A percentile compares a stretch with the other conserved stretches of the same genome.
Conservation (phyloP, 345 rosid species). For the Ricinus communis region DNA sequence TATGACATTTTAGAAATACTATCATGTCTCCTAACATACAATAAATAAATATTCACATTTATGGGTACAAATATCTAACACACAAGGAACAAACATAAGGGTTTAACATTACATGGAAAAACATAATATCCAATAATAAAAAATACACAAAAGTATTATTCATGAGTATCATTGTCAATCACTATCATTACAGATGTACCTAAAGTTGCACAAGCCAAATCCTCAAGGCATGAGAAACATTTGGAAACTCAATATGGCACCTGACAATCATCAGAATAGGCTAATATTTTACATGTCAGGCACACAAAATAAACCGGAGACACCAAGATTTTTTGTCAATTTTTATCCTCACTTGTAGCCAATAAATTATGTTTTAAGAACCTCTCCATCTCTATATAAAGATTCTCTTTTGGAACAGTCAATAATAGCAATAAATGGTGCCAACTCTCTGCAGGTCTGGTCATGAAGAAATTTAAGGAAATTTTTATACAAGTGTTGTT, state of each 20-base stretch:
- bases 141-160: background rate
- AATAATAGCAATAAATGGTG: background rate
- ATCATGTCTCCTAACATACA: background rate
- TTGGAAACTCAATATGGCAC: background rate
- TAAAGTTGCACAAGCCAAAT: background rate
- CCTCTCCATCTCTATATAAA: no score
- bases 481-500: no score
- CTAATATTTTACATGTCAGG: background rate
- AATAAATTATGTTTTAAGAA: background rate
- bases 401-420: background rate
- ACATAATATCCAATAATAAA: background rate
- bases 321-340: no score
- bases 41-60: background rate
- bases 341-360: background rate
- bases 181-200: background rate
- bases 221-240: background rate
- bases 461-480: background rate
- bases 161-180: background rate
- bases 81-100: background rate
- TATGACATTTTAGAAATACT: slow-evolving; percentile 2
- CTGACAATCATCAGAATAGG: background rate
- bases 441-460: background rate
- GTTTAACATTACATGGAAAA: background rate
- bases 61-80: background rate
- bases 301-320: background rate